Evolutionary conservation across 139 green algal genomes (phyloP).

Genomic region (Haematococcus lacustris): DNA sequence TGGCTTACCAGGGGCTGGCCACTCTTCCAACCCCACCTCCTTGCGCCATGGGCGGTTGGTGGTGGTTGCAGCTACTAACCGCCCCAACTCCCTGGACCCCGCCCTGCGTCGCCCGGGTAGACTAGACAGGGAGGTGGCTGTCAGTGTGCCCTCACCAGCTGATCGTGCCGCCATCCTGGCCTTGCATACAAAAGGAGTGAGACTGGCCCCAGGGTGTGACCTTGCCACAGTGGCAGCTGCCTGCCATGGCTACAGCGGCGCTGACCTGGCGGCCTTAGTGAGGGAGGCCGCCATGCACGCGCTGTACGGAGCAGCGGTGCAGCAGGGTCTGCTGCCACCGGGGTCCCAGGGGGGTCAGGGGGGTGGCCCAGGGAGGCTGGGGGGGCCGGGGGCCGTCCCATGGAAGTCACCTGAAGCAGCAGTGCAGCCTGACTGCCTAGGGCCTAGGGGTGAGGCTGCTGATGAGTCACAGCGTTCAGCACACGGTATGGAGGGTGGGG

Average conservation of each 20-base stretch:
- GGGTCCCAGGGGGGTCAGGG: background rate
- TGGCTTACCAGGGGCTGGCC: background rate
- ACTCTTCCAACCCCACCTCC: background rate
- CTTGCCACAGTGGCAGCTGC: conserved; percentile 48
- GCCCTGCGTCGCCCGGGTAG: conserved; percentile 79
- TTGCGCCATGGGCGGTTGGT: conserved; percentile 33
- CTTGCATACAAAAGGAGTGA: conserved; percentile 23
- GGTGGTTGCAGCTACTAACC: conserved; percentile 82
- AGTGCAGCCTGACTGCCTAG: background rate
- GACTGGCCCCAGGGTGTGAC: conserved; percentile 41
- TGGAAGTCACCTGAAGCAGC: background rate
- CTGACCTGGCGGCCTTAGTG: conserved; percentile 72
- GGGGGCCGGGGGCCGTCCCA: too few relatives aligned
- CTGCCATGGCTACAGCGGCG: conserved; percentile 76
- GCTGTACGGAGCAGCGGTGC: conserved; percentile 26
- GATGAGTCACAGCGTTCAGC: too few relatives aligned
- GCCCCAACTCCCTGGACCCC: conserved; percentile 82
- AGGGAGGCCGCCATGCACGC: conserved; percentile 70
- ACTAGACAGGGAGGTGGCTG: conserved; percentile 78
- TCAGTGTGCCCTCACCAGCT: conserved; percentile 45
- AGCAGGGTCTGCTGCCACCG: conserved; percentile 1
- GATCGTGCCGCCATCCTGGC: conserved; percentile 39
- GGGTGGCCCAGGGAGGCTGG: too few relatives aligned
- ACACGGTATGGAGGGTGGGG: too few relatives aligned
- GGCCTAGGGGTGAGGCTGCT: background rate